phyloP scores from a whole-genome alignment of 2,329 filamentous ascomycete genomes.

The Penicillium sumatraense region DNA sequence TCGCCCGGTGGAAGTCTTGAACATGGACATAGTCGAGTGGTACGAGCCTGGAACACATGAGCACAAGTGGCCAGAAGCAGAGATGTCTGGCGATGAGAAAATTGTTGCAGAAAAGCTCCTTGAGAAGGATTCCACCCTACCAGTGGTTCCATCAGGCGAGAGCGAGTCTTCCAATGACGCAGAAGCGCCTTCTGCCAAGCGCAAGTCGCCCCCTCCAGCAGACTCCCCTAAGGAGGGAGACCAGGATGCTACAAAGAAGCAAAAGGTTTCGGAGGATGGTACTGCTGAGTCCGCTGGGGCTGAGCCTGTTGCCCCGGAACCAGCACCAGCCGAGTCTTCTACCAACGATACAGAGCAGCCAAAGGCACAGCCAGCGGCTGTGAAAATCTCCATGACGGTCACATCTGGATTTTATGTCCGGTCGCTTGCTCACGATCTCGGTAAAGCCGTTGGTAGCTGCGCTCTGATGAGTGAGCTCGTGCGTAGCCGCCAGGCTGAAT shows the following conservation, averaged over 20 bases:
- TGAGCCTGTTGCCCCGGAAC: conserved; percentile 15
- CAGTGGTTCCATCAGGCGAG: conserved; percentile 28
- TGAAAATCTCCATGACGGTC: conserved; percentile 84
- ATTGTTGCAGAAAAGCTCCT: conserved; percentile 71
- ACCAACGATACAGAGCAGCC: conserved; percentile 22
- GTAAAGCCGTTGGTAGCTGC: conserved; percentile 77
- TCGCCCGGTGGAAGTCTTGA: conserved; percentile 75
- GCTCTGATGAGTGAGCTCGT: conserved; percentile 85
- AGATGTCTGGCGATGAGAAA: conserved; percentile 76
- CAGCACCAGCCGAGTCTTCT: conserved; percentile 14
- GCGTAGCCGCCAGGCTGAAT: conserved; percentile 80
- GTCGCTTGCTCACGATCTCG: conserved; percentile 89
- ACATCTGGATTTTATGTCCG: conserved; percentile 97
- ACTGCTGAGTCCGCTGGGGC: conserved; percentile 18
- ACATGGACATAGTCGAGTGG: conserved; percentile 83
- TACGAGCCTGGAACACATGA: conserved; percentile 78
- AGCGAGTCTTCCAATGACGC: conserved; percentile 29
- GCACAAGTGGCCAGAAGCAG: conserved; percentile 77
- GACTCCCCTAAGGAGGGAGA: conserved; percentile 26
- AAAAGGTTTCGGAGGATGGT: conserved; percentile 36
- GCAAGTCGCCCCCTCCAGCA: conserved; percentile 39
- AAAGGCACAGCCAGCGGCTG: conserved; percentile 64
- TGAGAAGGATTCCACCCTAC: conserved; percentile 38
- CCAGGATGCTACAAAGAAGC: conserved; percentile 32
- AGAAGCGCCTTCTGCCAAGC: conserved; percentile 32